phyloP scores from a whole-genome alignment of 768 basidiomycete genomes.

The Leccinum sublutescens region DNA sequence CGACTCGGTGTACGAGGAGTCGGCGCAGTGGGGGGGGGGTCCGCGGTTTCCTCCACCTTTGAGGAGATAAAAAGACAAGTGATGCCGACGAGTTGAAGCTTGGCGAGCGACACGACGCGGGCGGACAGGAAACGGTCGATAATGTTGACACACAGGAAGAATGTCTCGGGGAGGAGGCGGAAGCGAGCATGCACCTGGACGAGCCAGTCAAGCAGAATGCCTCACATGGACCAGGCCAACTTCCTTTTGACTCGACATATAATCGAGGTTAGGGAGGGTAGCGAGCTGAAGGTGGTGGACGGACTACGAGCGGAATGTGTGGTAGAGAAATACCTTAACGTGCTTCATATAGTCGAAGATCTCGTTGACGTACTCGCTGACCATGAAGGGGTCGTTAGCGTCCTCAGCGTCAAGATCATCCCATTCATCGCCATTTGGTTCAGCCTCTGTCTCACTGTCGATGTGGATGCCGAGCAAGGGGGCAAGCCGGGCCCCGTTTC shows the following conservation, averaged over 20 bases:
- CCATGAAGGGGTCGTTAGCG: conserved; percentile 93
- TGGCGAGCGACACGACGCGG: conserved; percentile 75
- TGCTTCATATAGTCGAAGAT: conserved; percentile 90
- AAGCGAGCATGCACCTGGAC: conserved; percentile 89
- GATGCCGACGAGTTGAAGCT: conserved; percentile 89
- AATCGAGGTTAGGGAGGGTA: conserved; percentile 80
- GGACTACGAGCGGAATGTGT: no score
- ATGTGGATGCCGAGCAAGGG: conserved; percentile 40
- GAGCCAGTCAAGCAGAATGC: conserved; percentile 89
- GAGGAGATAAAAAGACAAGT: conserved; percentile 85
- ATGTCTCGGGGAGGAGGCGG: conserved; percentile 83
- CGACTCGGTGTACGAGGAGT: conserved; percentile 69
- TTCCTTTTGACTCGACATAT: conserved; percentile 81
- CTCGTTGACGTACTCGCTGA: conserved; percentile 92
- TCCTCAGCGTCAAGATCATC: conserved; percentile 92
- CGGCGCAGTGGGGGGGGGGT: conserved; percentile 75
- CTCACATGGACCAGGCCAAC: conserved; percentile 87
- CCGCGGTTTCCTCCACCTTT: conserved; percentile 91
- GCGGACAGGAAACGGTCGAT: conserved; percentile 71
- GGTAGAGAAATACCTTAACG: conserved; percentile 60
- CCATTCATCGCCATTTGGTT: conserved; percentile 70
- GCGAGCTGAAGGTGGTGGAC: conserved; percentile 43
- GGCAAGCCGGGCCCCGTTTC: conserved; percentile 34
- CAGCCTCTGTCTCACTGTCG: conserved; percentile 58
- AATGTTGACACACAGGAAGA: conserved; percentile 87